These are phyloP conservation scores for Boletus mariae DNA, from an alignment of 1,284 basidiomycete genomes.

Conservation along the genomic window DNA sequence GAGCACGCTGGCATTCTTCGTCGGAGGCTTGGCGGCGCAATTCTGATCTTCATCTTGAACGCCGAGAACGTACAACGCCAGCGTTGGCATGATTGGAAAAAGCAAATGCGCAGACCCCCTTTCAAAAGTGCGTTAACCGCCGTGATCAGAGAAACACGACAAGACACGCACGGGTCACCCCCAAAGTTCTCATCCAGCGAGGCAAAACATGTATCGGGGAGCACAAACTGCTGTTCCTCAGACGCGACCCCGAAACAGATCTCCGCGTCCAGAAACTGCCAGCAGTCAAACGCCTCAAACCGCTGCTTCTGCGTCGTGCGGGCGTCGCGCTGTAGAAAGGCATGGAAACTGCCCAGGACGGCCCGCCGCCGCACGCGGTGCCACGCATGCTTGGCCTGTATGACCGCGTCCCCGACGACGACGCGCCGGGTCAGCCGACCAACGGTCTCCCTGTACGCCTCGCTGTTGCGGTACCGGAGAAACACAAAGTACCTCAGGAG, in stretches of 20 bases:
- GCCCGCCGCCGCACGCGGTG: slow-evolving; percentile 30
- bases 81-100: slow-evolving; percentile 50
- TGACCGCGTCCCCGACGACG: slow-evolving; percentile 18
- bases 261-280: slow-evolving; percentile 32
- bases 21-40: slow-evolving; percentile 4
- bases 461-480: slow-evolving; percentile 52
- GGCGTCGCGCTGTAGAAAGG: slow-evolving; percentile 23
- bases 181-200: slow-evolving; percentile 34
- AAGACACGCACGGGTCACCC: slow-evolving; percentile 18
- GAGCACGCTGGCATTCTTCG: neutral
- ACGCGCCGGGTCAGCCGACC: slow-evolving; percentile 12
- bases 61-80: slow-evolving; percentile 48
- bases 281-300: slow-evolving; percentile 28
- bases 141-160: neutral
- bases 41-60: slow-evolving; percentile 12
- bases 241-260: slow-evolving; percentile 35
- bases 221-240: slow-evolving; percentile 35
- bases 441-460: slow-evolving; percentile 39
- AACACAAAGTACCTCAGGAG: slow-evolving; percentile 51
- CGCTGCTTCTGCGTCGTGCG: slow-evolving; percentile 1
- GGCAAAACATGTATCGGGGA: slow-evolving; percentile 36
- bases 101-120: slow-evolving; percentile 47
- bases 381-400: slow-evolving; percentile 26
- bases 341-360: slow-evolving; percentile 26
- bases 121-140: neutral